These are phyloP conservation scores for Cryomyces minteri DNA, from an alignment of 495 filamentous ascomycete species.

Conservation along the genomic window DNA sequence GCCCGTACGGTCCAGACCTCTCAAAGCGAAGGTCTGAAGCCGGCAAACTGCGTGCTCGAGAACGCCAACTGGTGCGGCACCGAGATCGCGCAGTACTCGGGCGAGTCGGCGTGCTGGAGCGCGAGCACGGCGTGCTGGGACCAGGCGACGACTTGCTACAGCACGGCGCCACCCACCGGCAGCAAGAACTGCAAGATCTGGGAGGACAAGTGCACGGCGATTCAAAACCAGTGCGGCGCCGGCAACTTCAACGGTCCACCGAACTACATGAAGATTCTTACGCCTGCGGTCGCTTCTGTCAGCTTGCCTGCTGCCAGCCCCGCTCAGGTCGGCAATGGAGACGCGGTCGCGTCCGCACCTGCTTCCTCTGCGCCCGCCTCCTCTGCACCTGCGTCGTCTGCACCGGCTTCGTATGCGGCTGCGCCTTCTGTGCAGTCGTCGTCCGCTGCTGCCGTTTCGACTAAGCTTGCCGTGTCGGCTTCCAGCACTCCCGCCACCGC, in stretches of 20 bases:
- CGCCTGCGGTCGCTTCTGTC: neutral
- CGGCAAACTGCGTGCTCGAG: conserved; percentile 33
- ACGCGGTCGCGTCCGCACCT: neutral
- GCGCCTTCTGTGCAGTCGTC: neutral
- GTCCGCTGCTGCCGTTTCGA: too few relatives aligned
- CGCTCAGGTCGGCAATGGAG: neutral
- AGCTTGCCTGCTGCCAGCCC: neutral
- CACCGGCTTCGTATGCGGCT: neutral
- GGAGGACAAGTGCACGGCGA: conserved; percentile 36
- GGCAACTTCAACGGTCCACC: neutral
- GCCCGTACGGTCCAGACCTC: conserved; percentile 8
- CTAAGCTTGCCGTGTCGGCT: too few relatives aligned
- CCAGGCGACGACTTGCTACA: conserved; percentile 38
- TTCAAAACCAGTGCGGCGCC: conserved; percentile 13
- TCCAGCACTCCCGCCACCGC: too few relatives aligned
- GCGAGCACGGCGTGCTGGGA: conserved; percentile 32
- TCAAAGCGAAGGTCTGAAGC: conserved; percentile 27
- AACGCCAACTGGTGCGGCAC: conserved; percentile 57
- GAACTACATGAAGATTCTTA: neutral
- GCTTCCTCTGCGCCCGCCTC: neutral
- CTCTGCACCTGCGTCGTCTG: neutral
- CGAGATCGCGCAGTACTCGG: conserved; percentile 33
- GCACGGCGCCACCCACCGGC: conserved; percentile 36
- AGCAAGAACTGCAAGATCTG: conserved; percentile 35
- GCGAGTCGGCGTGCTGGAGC: conserved; percentile 38